phyloP scores from a whole-genome alignment of 176 grass and related monocot species.

The Oryza brachyantha region DNA sequence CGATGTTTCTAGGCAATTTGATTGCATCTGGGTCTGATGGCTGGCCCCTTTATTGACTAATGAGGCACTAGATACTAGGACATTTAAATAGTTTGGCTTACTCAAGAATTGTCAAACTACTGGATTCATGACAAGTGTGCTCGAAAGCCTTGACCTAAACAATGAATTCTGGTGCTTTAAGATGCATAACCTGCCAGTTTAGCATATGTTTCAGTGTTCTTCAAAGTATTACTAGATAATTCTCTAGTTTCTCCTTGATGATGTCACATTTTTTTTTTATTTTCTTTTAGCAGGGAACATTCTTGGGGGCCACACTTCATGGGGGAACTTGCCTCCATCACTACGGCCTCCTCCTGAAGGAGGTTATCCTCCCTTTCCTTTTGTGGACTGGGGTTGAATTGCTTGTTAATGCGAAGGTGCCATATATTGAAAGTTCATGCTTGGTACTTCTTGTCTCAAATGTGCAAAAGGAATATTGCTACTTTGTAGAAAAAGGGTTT shows the following conservation, averaged over 20 bases:
- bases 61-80: constrained; percentile 9
- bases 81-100: constrained; percentile 9
- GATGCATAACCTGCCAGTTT: neutral
- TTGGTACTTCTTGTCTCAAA: neutral
- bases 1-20: constrained; percentile 1
- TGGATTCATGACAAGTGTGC: neutral
- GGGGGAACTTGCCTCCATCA: constrained; percentile 84
- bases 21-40: neutral
- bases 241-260: neutral
- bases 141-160: neutral
- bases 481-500: neutral
- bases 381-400: constrained; percentile 70
- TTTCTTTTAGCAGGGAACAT: constrained; percentile 45
- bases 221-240: neutral
- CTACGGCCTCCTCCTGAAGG: constrained; percentile 72
- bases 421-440: neutral
- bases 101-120: constrained; percentile 1
- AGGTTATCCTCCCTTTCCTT: constrained; percentile 55
- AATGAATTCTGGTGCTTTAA: neutral
- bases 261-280: constrained; percentile 3
- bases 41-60: neutral
- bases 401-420: neutral
- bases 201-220: neutral
- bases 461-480: neutral
- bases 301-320: constrained; percentile 35